These are phyloP conservation scores for Hymenoscyphus repandus DNA, from an alignment of 2,329 filamentous ascomycete species.

Conservation along the genomic window DNA sequence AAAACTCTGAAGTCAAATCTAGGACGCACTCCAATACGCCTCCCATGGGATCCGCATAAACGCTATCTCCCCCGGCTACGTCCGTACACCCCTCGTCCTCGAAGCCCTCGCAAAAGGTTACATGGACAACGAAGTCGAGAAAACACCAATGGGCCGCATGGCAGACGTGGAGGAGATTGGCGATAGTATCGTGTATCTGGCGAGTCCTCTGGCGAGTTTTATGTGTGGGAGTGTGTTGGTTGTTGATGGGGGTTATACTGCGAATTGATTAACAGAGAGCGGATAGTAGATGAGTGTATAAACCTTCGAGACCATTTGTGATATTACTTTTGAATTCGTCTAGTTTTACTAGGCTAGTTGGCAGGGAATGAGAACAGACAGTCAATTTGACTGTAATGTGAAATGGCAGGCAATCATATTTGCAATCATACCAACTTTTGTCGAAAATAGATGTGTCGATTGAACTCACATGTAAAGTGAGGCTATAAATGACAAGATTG, in stretches of 20 bases:
- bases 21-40: constrained; percentile 48
- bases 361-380: no score
- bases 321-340: no score
- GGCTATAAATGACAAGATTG: no score
- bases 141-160: constrained; percentile 43
- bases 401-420: no score
- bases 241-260: constrained; percentile 41
- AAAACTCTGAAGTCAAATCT: no score
- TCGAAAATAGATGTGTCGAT: no score
- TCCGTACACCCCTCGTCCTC: constrained; percentile 38
- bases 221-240: constrained; percentile 44
- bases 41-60: constrained; percentile 51
- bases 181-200: constrained; percentile 46
- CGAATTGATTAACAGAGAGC: neutral
- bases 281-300: neutral
- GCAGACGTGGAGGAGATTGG: constrained; percentile 47
- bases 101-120: constrained; percentile 24
- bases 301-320: no score
- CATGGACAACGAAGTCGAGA: constrained; percentile 36
- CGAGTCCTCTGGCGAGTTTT: constrained; percentile 47
- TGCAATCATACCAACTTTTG: no score
- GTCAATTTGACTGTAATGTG: no score
- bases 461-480: no score
- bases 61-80: constrained; percentile 52
- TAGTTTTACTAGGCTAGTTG: no score